Conservation (phyloP, 352 stramenopile genomes). For the Pythium chondricola region DNA sequence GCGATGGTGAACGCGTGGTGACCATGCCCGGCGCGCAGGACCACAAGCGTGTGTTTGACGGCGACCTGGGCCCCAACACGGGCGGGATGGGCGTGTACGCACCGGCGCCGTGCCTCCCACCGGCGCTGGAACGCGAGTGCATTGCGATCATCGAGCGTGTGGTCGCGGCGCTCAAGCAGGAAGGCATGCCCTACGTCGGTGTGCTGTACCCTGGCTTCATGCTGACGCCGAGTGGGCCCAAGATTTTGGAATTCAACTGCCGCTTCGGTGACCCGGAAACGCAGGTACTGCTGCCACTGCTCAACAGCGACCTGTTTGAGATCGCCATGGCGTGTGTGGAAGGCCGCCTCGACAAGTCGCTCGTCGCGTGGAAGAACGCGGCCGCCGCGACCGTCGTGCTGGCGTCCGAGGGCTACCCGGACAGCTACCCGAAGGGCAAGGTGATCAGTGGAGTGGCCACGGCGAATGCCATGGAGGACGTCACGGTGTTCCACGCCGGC, state of each 20-base stretch:
- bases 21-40: constrained; percentile 98
- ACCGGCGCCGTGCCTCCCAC: constrained; percentile 94
- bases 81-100: constrained; percentile 99
- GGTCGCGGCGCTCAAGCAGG: constrained; percentile 82
- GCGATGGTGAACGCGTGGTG: constrained; percentile 93
- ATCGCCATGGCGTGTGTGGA: constrained; percentile 96
- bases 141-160: constrained; percentile 78
- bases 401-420: constrained; percentile 96
- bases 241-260: constrained; percentile 99
- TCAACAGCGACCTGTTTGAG: constrained; percentile 98
- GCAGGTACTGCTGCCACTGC: constrained; percentile 96
- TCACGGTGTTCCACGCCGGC: constrained; percentile 99
- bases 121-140: constrained; percentile 89
- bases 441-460: constrained; percentile 90
- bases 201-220: constrained; percentile 99
- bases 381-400: constrained; percentile 95
- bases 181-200: constrained; percentile 97
- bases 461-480: constrained; percentile 73
- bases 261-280: constrained; percentile 99
- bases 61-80: constrained; percentile 97
- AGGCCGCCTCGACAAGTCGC: constrained; percentile 79
- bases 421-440: constrained; percentile 97
- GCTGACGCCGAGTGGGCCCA: constrained; percentile 83
- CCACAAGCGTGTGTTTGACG: constrained; percentile 98
- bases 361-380: constrained; percentile 89